A percentile compares a stretch with the other conserved stretches of the same genome.
Conservation (phyloP, 1,284 basidiomycete species). For the Apiotrichum gamsii region DNA sequence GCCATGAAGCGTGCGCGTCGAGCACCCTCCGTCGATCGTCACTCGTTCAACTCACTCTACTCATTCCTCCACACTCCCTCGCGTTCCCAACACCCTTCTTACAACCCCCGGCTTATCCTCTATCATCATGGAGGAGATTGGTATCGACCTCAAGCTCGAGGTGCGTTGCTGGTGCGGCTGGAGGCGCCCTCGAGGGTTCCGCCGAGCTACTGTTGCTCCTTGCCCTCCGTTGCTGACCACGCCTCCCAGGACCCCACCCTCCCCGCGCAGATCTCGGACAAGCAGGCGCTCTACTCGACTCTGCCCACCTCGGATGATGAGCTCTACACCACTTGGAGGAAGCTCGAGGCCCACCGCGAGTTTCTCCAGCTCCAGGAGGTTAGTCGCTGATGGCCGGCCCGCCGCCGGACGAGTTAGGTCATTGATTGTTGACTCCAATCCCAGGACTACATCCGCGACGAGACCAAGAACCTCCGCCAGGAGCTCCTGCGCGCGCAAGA, state of each 20-base stretch:
- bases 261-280: slow-evolving; percentile 77
- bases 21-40: neutral
- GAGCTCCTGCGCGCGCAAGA: slow-evolving; percentile 98
- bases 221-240: neutral
- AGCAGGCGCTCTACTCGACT: slow-evolving; percentile 74
- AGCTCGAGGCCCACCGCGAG: slow-evolving; percentile 83
- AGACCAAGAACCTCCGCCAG: slow-evolving; percentile 94
- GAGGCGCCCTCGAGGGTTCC: too few species aligned
- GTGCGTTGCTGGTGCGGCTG: neutral
- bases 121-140: slow-evolving; percentile 50
- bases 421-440: slow-evolving; percentile 1
- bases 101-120: neutral
- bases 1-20: slow-evolving; percentile 17
- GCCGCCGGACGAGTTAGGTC: neutral
- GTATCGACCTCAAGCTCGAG: slow-evolving; percentile 71
- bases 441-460: slow-evolving; percentile 91
- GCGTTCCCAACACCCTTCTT: slow-evolving; percentile 8
- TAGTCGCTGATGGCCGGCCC: slow-evolving; percentile 10
- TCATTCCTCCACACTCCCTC: neutral
- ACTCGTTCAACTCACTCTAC: neutral
- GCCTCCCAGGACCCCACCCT: slow-evolving; percentile 85
- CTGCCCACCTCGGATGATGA: slow-evolving; percentile 76
- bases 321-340: slow-evolving; percentile 91
- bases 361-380: slow-evolving; percentile 90
- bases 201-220: neutral